Evolutionary conservation across 2,329 filamentous ascomycete genomes (phyloP).

Genomic region (Aspergillus sp.): DNA sequence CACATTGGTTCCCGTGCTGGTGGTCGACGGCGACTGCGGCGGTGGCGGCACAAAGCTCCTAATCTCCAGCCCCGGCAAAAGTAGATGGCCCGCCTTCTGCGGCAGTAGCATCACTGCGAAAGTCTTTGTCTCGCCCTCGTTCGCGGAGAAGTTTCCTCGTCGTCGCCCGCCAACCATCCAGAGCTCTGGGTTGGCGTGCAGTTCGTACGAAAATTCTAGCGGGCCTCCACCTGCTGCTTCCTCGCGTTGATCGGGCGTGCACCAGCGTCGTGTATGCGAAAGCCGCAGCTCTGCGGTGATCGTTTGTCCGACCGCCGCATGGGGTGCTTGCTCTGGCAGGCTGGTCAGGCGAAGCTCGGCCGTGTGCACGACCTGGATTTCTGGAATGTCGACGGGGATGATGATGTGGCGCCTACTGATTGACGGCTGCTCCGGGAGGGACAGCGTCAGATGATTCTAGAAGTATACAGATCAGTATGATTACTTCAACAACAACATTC

Average conservation of each 20-base stretch:
- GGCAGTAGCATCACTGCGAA: slow-evolving; percentile 78
- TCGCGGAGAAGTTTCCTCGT: slow-evolving; percentile 68
- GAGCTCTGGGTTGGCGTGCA: slow-evolving; percentile 69
- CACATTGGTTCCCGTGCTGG: slow-evolving; percentile 11
- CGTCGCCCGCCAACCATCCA: slow-evolving; percentile 86
- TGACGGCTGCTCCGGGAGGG: slow-evolving; percentile 30
- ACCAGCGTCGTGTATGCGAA: slow-evolving; percentile 58
- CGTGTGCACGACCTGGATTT: slow-evolving; percentile 78
- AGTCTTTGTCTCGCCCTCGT: slow-evolving; percentile 46
- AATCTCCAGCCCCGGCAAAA: slow-evolving; percentile 77
- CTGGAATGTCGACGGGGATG: slow-evolving; percentile 87
- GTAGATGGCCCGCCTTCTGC: slow-evolving; percentile 72
- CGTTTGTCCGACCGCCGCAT: slow-evolving; percentile 48
- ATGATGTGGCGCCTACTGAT: slow-evolving; percentile 64
- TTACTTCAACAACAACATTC: background rate
- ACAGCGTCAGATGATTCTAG: slow-evolving; percentile 35
- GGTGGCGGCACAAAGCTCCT: slow-evolving; percentile 56
- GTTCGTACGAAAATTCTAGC: slow-evolving; percentile 79
- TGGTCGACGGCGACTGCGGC: slow-evolving; percentile 23
- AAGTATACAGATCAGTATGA: background rate
- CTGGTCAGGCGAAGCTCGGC: slow-evolving; percentile 47
- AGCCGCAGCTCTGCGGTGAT: slow-evolving; percentile 51
- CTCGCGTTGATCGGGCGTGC: slow-evolving; percentile 30
- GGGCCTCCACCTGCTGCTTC: slow-evolving; percentile 46
- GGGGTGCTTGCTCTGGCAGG: slow-evolving; percentile 28